Conservation (phyloP, 352 stramenopile genomes). For the Globisporangium alternatum region DNA sequence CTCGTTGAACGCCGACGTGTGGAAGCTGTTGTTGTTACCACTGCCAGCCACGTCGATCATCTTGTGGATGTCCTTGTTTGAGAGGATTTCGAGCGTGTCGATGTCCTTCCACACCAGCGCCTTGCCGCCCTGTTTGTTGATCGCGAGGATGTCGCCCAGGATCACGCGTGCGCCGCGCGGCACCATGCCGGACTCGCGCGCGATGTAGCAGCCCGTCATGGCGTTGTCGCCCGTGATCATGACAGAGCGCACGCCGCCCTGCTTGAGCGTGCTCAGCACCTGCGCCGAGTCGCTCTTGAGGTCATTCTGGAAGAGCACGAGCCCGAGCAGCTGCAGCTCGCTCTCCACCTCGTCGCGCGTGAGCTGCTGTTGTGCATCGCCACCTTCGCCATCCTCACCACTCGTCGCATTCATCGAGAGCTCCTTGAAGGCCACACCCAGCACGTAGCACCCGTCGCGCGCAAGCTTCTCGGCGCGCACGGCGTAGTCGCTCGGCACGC, state of each 20-base stretch:
- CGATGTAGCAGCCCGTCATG: constrained; percentile 51
- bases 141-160: constrained; percentile 35
- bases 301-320: constrained; percentile 84
- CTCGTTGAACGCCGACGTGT: not conserved
- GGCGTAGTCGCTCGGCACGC: constrained; percentile 62
- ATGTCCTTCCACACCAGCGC: constrained; percentile 47
- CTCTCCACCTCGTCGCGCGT: constrained; percentile 56
- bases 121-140: constrained; percentile 20
- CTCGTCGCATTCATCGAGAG: not conserved
- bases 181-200: constrained; percentile 40
- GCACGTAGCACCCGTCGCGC: constrained; percentile 72
- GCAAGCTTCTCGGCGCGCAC: constrained; percentile 29
- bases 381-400: constrained; percentile 7
- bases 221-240: constrained; percentile 86
- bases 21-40: no score
- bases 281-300: constrained; percentile 63
- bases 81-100: constrained; percentile 36
- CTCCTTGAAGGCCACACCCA: constrained; percentile 49
- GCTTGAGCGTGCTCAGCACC: constrained; percentile 61
- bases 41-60: constrained; percentile 24
- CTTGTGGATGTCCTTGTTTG: constrained; percentile 28
- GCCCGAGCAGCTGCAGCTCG: constrained; percentile 50
- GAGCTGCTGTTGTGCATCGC: constrained; percentile 4
- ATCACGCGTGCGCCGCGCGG: constrained; percentile 28
- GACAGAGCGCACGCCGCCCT: constrained; percentile 55